Base-by-base conservation (phyloP, 225 moss, liverwort and hornwort species). In the Takakia lepidozioides region DNA sequence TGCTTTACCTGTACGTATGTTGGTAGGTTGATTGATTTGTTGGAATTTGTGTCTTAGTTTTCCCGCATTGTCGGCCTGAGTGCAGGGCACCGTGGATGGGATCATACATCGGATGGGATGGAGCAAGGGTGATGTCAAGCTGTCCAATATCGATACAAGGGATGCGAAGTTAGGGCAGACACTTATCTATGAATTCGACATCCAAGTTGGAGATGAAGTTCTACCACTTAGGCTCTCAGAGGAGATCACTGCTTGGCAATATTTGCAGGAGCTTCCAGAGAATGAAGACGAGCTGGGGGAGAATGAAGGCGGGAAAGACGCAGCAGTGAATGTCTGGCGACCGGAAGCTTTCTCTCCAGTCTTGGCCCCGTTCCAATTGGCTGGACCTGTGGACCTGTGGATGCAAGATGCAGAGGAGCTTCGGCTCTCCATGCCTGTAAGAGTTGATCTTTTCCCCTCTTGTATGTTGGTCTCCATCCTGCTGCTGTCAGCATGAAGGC, bases 151-250 rank as follows among this genome's bases (percentile, higher is more conserved):
- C 50, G 87, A 87, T 52, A 79, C 84, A 59, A 70, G 74, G 63
- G 87, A 92, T 76, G 92, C 92, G 28, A 87, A 80, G 69, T 57
- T 92, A 52, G 87, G 92, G 50, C 81, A 87, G 66, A 68, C 87
- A 4, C 82, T 92, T 18, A 63, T 82, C 2, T 92, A 92, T 50
- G 92, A 84, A 61, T 87, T 92, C 48, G 81, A 92, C 38, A 77
- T 92, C 45, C 81, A 84, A 64, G 57, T 87, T 54, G 87, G 76
- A 29, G 67, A 65, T 25, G 51, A 51, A 37, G 58, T 86, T 5
- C 49, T 92, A 4, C 87, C 87, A 24, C 43, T 87, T 48, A 66
- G 69, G 35, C 76, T 92, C 36, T 72, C 81, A 48, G 87, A 92
- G 68, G 87, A 92, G 69, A 67, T 92, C 15, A 51, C 46, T 19